A percentile compares a stretch with the other conserved stretches of the same genome.
Conservation (phyloP, 371 early-diverging fungal genomes). For the Saksenaea oblongispora region DNA sequence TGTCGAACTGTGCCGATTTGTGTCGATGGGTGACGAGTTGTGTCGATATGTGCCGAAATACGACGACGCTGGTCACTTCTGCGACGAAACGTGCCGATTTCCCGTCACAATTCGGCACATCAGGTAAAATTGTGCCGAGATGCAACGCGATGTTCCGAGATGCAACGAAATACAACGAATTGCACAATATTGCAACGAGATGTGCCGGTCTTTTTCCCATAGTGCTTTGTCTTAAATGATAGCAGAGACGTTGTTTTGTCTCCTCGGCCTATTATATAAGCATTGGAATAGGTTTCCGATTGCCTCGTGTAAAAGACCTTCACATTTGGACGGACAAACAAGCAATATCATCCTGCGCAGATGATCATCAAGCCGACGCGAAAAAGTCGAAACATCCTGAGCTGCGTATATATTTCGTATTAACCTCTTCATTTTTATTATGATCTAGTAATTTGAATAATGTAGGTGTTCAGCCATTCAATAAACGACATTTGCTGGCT, state of each 20-base stretch:
- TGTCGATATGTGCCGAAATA: too few relatives aligned
- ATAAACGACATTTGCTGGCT: too few relatives aligned
- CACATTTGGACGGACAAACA: conserved; percentile 14
- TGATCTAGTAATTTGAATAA: conserved; percentile 13
- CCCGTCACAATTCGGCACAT: too few relatives aligned
- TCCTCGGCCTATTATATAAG: conserved; percentile 11
- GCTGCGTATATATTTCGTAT: conserved; percentile 15
- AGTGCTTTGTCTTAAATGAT: conserved; percentile 12
- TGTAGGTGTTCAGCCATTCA: background rate
- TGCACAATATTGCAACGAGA: too few relatives aligned
- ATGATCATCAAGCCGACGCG: conserved; percentile 4
- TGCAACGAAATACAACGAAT: too few relatives aligned
- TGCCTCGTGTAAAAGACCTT: conserved; percentile 13
- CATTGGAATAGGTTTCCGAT: conserved; percentile 16
- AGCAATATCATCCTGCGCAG: conserved; percentile 15
- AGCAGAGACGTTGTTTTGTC: conserved; percentile 16
- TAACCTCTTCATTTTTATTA: conserved; percentile 14
- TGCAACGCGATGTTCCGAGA: too few relatives aligned
- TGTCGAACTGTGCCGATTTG: too few relatives aligned
- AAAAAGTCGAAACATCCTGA: conserved; percentile 11
- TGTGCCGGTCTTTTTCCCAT: too few relatives aligned
- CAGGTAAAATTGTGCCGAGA: too few relatives aligned
- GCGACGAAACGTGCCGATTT: too few relatives aligned
- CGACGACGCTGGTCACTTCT: too few relatives aligned
- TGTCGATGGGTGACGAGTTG: too few relatives aligned